Base-by-base conservation (phyloP, 164 flowering plant species). In the Dillenia turbinata region DNA sequence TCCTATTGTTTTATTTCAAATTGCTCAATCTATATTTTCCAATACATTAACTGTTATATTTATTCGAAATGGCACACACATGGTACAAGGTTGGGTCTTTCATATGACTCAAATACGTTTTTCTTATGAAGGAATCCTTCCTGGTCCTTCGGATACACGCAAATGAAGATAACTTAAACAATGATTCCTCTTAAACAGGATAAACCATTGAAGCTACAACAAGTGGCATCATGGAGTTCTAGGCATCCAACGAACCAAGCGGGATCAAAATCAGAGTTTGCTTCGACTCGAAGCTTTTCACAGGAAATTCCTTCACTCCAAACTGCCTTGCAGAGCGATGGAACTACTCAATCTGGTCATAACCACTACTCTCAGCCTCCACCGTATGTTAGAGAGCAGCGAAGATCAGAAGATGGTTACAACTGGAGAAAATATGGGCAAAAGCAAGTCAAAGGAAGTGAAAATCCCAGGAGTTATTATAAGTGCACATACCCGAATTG, bases 401-500 rank as follows among this genome's bases (percentile, higher is more conserved):
- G 75, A 60, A 83, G 71, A 65, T 73, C 83, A 16, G 97, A 90
- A 7, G 97, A 90, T 69, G 97, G 97, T 2, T 90, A 86, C 71
- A 86, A 83, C 16, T 90, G 97, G 97, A 82, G 94, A 57, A 90
- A 90, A 63, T 90, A 90, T 57, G 97, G 97, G 0, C 97, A 90
- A 59, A 90, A 90, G 64, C 90, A 86, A 65, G 87, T 88, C 47
- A 90, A 90, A 69, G 94, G 94, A 48, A 86, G 90, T 9, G 92
- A 90, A 60, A 83, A 88, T 49, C 94, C 94, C 0, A 75, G 94
- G 0, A 86, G 94, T 59, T 90, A 90, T 69, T 90, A 85, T 84
- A 89, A 88, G 75, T 92, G 98, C 68, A 83, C 95, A 1, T 79
- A 12, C 58, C 86, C 83, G 1, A 81, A 69, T 68, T 92, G 98